Base-by-base conservation (phyloP, 306 rosid species). In the Gleditsia sinensis region DNA sequence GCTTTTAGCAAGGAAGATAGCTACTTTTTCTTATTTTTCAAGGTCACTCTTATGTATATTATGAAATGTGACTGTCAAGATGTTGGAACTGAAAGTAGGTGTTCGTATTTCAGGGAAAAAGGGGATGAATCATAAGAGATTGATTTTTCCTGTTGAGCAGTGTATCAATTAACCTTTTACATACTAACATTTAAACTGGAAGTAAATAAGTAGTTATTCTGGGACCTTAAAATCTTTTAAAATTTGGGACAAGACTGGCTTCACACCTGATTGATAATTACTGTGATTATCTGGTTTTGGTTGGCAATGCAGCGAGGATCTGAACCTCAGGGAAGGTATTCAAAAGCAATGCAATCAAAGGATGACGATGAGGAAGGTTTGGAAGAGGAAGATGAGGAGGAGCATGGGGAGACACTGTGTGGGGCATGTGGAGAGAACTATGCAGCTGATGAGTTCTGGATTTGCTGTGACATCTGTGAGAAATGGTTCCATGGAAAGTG, bases 401-500 rank as follows among this genome's bases (percentile, higher is more conserved):
- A 91, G 68, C 87, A 90, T 16, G 98, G 87, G 28, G 91, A 88
- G 54, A 84, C 91, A 21, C 74, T 81, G 5, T 93, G 98, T 3
- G 95, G 95, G 32, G 95, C 96, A 14, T 92, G 98, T 58, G 92
- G 96, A 67, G 96, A 92, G 76, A 88, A 84, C 77, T 83, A 90
- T 50, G 88, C 88, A 9, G 61, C 89, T 1, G 91, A 84, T 13
- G 89, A 89, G 69, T 93, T 91, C 69, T 93, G 98, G 98, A 86
- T 93, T 76, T 87, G 93, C 88, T 93, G 98, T 3, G 96, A 87
- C 76, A 71, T 86, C n/a, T 93, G 98, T 33, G 97, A 91, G 86
- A 89, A 78, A 77, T 91, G 98, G 98, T 93, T 93, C 88, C 98
- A 93, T 43, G 98, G 98, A 3, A 88, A 88, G 78, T 93, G 98